phyloP scores from a whole-genome alignment of 768 basidiomycete genomes.

The Agaricus bisporus region DNA sequence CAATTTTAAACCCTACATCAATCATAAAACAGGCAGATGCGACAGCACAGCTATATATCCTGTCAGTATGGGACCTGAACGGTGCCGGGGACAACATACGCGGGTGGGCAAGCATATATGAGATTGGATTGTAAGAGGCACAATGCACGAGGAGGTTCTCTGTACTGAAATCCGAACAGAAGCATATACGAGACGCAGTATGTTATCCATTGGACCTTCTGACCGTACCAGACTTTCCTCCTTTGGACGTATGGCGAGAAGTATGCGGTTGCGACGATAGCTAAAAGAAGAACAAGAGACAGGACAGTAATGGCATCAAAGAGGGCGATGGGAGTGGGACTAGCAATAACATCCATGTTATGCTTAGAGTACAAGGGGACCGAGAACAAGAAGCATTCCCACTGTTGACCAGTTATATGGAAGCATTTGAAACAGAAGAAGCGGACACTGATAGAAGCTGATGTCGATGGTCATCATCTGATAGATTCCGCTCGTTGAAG shows the following conservation, averaged over 20 bases:
- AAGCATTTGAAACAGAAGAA: no score
- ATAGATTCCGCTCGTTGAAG: no score
- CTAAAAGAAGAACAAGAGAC: neutral
- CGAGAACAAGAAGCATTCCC: neutral
- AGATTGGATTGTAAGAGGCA: conserved; percentile 5
- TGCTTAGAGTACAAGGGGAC: neutral
- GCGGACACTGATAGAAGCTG: no score
- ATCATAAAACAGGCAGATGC: conserved; percentile 9
- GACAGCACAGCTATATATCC: conserved; percentile 1
- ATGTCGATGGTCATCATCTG: no score
- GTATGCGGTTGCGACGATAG: conserved; percentile 1
- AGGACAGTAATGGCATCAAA: conserved; percentile 5
- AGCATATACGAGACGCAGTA: conserved; percentile 9
- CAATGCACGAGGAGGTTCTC: neutral
- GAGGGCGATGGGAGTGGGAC: neutral
- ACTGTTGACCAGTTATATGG: no score
- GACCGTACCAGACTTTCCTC: conserved; percentile 6
- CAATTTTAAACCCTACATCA: neutral
- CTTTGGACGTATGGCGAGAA: conserved; percentile 2
- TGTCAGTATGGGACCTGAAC: neutral
- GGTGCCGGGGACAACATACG: neutral
- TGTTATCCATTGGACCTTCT: conserved; percentile 8
- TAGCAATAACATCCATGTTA: neutral
- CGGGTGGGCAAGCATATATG: conserved; percentile 10
- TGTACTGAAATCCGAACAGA: conserved; percentile 2